phyloP scores from a whole-genome alignment of 2,329 filamentous ascomycete species.

The Rhinocladiella similis region DNA sequence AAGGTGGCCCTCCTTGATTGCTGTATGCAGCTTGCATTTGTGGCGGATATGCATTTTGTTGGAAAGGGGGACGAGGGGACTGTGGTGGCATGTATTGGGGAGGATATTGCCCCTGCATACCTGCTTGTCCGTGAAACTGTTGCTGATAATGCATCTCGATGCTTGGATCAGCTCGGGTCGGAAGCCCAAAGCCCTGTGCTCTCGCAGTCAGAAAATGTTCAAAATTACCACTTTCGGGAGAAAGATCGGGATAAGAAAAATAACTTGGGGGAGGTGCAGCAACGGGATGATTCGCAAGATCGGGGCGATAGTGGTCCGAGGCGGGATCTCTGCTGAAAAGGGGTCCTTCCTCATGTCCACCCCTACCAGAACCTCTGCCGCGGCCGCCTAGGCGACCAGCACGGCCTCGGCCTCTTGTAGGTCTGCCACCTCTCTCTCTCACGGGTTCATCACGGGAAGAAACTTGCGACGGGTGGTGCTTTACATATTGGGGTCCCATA shows the following conservation, averaged over 20 bases:
- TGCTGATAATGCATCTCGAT: slow-evolving; percentile 29
- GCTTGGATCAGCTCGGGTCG: slow-evolving; percentile 30
- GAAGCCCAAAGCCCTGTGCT: slow-evolving; percentile 46
- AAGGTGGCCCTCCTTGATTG: slow-evolving; percentile 46
- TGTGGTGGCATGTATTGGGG: slow-evolving; percentile 42
- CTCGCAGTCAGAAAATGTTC: slow-evolving; percentile 69
- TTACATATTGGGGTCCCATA: slow-evolving; percentile 61
- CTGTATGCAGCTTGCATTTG: slow-evolving; percentile 56
- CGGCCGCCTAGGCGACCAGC: slow-evolving; percentile 29
- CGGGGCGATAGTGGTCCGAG: slow-evolving; percentile 30
- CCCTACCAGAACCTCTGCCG: slow-evolving; percentile 28
- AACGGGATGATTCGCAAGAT: slow-evolving; percentile 25
- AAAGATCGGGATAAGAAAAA: slow-evolving; percentile 56
- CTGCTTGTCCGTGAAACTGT: slow-evolving; percentile 21
- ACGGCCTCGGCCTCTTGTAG: slow-evolving; percentile 25
- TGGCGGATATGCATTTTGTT: slow-evolving; percentile 49
- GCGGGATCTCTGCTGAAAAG: slow-evolving; percentile 31
- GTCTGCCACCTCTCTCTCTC: slow-evolving; percentile 37
- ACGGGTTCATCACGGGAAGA: slow-evolving; percentile 31
- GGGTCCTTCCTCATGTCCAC: slow-evolving; percentile 32
- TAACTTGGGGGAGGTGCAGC: slow-evolving; percentile 31
- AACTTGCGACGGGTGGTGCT: slow-evolving; percentile 43
- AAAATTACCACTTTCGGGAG: slow-evolving; percentile 69
- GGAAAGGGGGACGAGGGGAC: slow-evolving; percentile 49
- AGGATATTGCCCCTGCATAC: slow-evolving; percentile 33